phyloP scores from a whole-genome alignment of 1,284 basidiomycete species.

The Ceratobasidium sp. region DNA sequence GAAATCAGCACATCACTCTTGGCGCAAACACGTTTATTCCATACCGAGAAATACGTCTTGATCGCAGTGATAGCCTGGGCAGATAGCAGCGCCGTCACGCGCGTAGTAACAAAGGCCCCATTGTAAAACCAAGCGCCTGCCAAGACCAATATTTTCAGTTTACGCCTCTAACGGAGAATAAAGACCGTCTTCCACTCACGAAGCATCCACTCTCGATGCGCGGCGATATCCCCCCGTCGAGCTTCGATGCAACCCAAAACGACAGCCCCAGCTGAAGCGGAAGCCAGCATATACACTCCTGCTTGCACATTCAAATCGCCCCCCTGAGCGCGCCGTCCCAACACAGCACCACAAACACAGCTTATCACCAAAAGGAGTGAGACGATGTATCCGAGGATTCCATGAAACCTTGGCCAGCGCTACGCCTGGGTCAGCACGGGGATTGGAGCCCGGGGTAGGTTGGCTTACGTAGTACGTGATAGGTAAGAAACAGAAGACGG shows the following conservation, averaged over 20 bases:
- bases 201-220: constrained; percentile 49
- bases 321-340: constrained; percentile 47
- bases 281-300: constrained; percentile 43
- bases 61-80: constrained; percentile 39
- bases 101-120: constrained; percentile 45
- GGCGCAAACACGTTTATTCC: not conserved
- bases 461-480: constrained; percentile 38
- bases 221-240: constrained; percentile 42
- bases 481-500: constrained; percentile 48
- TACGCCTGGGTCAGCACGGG: not conserved
- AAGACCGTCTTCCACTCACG: constrained; percentile 39
- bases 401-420: constrained; percentile 47
- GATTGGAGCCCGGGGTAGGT: constrained; percentile 13
- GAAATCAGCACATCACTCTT: not conserved
- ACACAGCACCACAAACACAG: constrained; percentile 40
- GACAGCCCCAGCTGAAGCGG: constrained; percentile 29
- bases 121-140: constrained; percentile 44
- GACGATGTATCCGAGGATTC: constrained; percentile 45
- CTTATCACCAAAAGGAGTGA: constrained; percentile 43
- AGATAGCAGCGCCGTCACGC: constrained; percentile 45
- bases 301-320: constrained; percentile 43
- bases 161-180: not conserved
- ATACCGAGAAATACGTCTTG: constrained; percentile 46
- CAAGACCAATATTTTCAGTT: not conserved
- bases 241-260: constrained; percentile 43